Conservation (phyloP, 768 basidiomycete genomes). For the Pleurotus pulmonarius region DNA sequence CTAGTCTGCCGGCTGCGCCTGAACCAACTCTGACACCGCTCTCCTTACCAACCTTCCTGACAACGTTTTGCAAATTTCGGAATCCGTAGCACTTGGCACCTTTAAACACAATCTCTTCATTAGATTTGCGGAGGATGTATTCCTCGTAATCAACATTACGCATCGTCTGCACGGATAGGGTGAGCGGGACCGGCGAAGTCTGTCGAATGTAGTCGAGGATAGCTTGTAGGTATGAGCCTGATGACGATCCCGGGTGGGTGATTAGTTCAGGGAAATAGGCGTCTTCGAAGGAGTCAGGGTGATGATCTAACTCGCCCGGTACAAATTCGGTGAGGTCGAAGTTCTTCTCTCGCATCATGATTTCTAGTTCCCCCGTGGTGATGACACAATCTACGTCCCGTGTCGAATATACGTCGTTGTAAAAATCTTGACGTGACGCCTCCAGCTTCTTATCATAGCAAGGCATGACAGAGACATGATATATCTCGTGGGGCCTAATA, state of each 20-base stretch:
- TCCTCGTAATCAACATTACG: conserved; percentile 81
- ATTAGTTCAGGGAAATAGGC: conserved; percentile 66
- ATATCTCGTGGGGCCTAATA: conserved; percentile 78
- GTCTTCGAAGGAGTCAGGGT: conserved; percentile 12
- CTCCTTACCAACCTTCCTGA: conserved; percentile 87
- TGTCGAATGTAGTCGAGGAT: conserved; percentile 56
- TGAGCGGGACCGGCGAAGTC: conserved; percentile 40
- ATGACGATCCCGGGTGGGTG: conserved; percentile 78
- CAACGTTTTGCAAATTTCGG: conserved; percentile 94
- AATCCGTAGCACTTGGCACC: conserved; percentile 98
- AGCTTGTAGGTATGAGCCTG: conserved; percentile 88
- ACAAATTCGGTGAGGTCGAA: conserved; percentile 71
- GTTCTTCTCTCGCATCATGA: conserved; percentile 76
- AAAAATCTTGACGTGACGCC: conserved; percentile 93
- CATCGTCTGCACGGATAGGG: conserved; percentile 50
- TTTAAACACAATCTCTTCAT: conserved; percentile 69
- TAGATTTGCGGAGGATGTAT: conserved; percentile 44
- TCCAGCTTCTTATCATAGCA: conserved; percentile 99
- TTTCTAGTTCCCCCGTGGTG: conserved; percentile 91
- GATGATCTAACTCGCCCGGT: conserved; percentile 42
- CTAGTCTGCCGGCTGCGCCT: conserved; percentile 59
- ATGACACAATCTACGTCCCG: conserved; percentile 97
- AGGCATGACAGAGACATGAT: conserved; percentile 98
- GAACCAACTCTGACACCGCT: conserved; percentile 67
- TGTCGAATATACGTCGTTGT: conserved; percentile 74